A percentile compares a stretch with the other conserved stretches of the same genome.
These are phyloP conservation scores for Oryza coarctata DNA, from an alignment of 176 grass and related monocot genomes.

Conservation along the genomic window DNA sequence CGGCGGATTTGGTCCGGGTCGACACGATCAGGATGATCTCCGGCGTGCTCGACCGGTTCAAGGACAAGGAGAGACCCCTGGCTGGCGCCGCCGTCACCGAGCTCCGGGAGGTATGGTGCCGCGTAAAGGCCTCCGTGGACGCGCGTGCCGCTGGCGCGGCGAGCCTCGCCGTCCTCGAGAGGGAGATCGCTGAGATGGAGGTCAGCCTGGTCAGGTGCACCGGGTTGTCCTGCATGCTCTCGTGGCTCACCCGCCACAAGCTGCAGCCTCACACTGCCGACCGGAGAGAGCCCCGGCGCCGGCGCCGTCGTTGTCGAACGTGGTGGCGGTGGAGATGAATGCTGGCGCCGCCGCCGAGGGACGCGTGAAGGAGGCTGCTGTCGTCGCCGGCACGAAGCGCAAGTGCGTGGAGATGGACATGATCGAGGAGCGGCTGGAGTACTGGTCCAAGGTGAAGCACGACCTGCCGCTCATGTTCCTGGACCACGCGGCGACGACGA, in stretches of 20 bases:
- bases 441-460: slow-evolving; percentile 17
- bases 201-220: neutral
- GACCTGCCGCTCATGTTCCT: slow-evolving; percentile 4
- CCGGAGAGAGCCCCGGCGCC: neutral
- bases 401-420: neutral
- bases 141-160: neutral
- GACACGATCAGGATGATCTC: neutral
- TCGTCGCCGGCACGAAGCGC: neutral
- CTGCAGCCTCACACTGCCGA: neutral
- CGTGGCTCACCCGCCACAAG: neutral
- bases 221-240: neutral
- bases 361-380: neutral
- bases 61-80: neutral
- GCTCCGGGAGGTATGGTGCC: neutral
- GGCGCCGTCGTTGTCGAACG: neutral
- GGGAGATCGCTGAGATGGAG: neutral
- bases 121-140: neutral
- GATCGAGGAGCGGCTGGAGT: neutral
- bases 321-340: neutral
- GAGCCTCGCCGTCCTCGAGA: neutral
- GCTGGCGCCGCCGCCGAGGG: neutral
- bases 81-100: neutral
- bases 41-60: neutral
- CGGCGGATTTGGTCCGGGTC: neutral
- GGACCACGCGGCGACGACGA: neutral